Base-by-base conservation (phyloP, 2,329 filamentous ascomycete genomes). In the Claviceps sp. region DNA sequence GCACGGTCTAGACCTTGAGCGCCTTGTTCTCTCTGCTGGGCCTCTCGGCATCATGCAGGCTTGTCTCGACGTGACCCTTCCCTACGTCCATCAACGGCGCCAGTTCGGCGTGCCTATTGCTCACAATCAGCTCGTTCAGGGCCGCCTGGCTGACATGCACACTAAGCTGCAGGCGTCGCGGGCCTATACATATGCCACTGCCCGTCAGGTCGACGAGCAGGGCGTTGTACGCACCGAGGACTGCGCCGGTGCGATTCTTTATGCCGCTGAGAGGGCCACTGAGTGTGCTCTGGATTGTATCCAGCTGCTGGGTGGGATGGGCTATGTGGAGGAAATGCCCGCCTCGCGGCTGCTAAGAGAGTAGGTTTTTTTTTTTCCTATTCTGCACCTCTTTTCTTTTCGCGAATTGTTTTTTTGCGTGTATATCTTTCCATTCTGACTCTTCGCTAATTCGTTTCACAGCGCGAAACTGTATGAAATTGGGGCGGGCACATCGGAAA, bases 11-110 rank as follows among this genome's bases (percentile, higher is more conserved):
- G 93, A 98, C 64, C 79, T 98, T 37, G 93, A 98, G 70, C 80
- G 93, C 13, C 78, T 98, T 3, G 91, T 98, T 1, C 80, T 98
- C 47, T 90, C 85, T 60, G 87, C 91, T 17, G 93, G 93, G 0
- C 90, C 93, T 0, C 70, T 98, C 6, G 93, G 91, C 40, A 80
- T 97, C 56, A 98, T 98, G 93, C 88, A 95, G 74, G 86, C 89
- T 5, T 78, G 85, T 5, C 77, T 97, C 45, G 90, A 97, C 68
- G 77, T 91, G 9, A 81, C 85, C 1, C 77, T 97, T 43, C 93
- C 93, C 0, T 98, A 94, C 64, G 84, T 85, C 1, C 93, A 98
- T 68, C 80, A 86, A 60, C 80, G 93, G 52, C 87, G 85, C 67
- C 93, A 98, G 69, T 98, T 98, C 64, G 85, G 84, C 51, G 72